These are phyloP conservation scores for Xylaria sp. DNA, from an alignment of 2,329 filamentous ascomycete species.

Conservation along the genomic window DNA sequence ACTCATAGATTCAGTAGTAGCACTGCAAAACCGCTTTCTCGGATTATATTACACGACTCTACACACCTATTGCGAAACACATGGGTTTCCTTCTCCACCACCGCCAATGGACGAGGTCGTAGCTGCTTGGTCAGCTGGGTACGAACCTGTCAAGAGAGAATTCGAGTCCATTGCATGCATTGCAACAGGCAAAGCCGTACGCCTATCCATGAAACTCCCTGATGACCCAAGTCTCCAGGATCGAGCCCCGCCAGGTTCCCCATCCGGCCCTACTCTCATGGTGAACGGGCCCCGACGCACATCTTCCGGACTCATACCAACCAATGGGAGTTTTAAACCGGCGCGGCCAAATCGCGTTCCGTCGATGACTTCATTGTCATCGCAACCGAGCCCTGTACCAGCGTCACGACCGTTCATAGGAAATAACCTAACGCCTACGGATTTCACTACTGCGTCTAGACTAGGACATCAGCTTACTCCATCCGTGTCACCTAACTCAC, in stretches of 20 bases:
- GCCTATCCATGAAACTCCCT: conserved; percentile 56
- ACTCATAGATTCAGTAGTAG: conserved; percentile 74
- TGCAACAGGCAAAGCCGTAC: conserved; percentile 72
- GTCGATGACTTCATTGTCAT: conserved; percentile 51
- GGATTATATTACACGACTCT: conserved; percentile 82
- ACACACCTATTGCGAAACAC: conserved; percentile 76
- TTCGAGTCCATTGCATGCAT: conserved; percentile 73
- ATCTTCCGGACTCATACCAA: conserved; percentile 56
- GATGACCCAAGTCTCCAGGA: conserved; percentile 46
- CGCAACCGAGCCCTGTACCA: conserved; percentile 45
- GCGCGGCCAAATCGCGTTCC: conserved; percentile 52
- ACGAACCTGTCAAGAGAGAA: conserved; percentile 71
- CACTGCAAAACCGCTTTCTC: conserved; percentile 80
- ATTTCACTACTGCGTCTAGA: conserved; percentile 57
- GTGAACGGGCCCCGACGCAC: conserved; percentile 53
- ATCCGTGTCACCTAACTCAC: conserved; percentile 45
- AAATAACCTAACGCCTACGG: conserved; percentile 54
- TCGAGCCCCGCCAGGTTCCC: conserved; percentile 43
- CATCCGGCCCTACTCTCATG: conserved; percentile 40
- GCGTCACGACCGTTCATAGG: conserved; percentile 41
- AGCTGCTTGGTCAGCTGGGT: conserved; percentile 70
- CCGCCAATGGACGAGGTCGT: conserved; percentile 78
- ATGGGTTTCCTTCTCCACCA: conserved; percentile 75
- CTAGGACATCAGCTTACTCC: conserved; percentile 49
- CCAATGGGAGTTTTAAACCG: conserved; percentile 35